Base-by-base conservation (phyloP, 1,284 basidiomycete genomes). In the Cutaneotrichosporon dermatis region DNA sequence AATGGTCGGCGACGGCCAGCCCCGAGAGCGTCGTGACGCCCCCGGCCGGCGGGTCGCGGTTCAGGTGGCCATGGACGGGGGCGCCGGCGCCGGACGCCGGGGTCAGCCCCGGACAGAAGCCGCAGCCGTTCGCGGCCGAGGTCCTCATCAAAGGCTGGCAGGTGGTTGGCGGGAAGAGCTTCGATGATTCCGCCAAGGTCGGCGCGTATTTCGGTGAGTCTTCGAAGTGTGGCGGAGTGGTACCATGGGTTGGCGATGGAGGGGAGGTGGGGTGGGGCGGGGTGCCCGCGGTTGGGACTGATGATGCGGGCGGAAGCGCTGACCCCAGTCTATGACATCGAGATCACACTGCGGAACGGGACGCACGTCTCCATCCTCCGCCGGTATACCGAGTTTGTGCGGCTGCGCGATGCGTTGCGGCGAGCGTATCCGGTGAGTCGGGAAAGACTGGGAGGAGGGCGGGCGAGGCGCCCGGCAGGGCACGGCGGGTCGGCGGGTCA, bases 201-300 rank as follows among this genome's bases (percentile, higher is more conserved):
- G 75, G 75, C 6, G 72, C 75, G 9, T 76, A 76, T 69, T 72
- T 76, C 10, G 74, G 74, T 76, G 65, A 59, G 72, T 69, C 13
- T n/a, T n/a, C 10, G 7, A 15, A 35, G 25, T 5, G 40, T 33
- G 10, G 39, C 12, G 16, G 11, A 40, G 25, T 25, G 25, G 25
- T 25, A 25, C 25, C 25, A 25, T 25, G 25, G 25, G 25, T 25
- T 25, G 25, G 25, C 25, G 25, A 25, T 25, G 25, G 25, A 25
- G 25, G 25, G 25, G 25, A 25, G 25, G 25, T 25, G 25, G 25
- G 25, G 25, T 25, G 25, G 25, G 25, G 25, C 25, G 25, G 25
- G 25, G 25, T 25, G 25, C 25, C 25, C 25, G 25, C 25, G 25
- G 25, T 25, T 25, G 25, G 25, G 25, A 25, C 25, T 25, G 25